Base-by-base conservation (phyloP, 2,329 filamentous ascomycete genomes). In the Phyllosticta citriasiana region DNA sequence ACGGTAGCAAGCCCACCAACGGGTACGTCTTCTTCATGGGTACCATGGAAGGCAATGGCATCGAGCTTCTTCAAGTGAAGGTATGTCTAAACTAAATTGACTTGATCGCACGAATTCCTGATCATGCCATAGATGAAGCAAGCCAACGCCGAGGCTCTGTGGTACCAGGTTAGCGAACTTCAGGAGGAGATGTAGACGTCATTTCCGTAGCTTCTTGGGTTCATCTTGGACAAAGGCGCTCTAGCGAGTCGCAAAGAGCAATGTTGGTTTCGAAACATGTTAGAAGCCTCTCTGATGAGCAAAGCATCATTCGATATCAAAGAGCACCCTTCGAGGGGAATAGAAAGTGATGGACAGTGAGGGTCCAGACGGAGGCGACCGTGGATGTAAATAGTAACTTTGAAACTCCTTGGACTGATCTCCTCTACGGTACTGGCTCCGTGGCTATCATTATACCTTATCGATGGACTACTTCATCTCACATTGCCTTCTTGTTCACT, bases 11-110 rank as follows among this genome's bases (percentile, higher is more conserved):
- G 67, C 86, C 89, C 30, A 84, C 83, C 52, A 82, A 88, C 64
- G 90, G 90, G 73, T 82, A 84, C 53, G 80, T 91, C 55, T 82
- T 84, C 59, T 83, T 96, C 67, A 78, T 80, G 63, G 80, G 81
- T 57, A 74, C 81, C 5, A 80, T 84, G 2, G 78, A 81, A 55
- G 81, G 79, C 5, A 79, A 78, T 61, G 72, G 76, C 2, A 71
- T 82, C 55, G 77, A 82, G 47, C 76, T 80, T 62, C 74, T 84
- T 61, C 73, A 84, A 64, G 71, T 87, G 40, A 83, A 83, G 74
- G 84, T 86, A 74, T 67, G 75, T 68, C 47, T 26, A 2, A 3
- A 19, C 8, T n/a, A 27, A 16, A 24, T 9, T 2, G 47, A 24
- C 27, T 24, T 22, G 6, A 2, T 16, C 2, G 14, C 10, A 35